These are phyloP conservation scores for Auxenochlorella protothecoides DNA, from an alignment of 139 green algal species.

Conservation along the genomic window DNA sequence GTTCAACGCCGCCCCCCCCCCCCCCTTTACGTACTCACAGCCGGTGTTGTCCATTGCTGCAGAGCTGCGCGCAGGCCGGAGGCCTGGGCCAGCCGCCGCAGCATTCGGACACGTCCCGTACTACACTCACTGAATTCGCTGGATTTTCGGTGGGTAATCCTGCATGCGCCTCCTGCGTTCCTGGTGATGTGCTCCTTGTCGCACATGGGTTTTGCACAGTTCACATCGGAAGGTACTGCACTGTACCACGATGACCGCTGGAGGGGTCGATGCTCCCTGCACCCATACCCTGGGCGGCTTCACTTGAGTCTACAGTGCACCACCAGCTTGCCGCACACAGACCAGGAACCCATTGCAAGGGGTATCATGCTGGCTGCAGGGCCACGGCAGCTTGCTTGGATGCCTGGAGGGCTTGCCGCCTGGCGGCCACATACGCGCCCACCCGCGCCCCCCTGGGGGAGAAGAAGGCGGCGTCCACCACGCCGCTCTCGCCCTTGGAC, in stretches of 20 bases:
- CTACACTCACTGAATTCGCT: too few relatives aligned
- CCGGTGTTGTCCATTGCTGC: too few relatives aligned
- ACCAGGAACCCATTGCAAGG: background rate
- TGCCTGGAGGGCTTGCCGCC: slow-evolving; percentile 51
- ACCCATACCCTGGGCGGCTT: background rate
- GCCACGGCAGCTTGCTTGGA: slow-evolving; percentile 21
- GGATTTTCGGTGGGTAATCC: too few relatives aligned
- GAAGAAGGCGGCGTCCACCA: slow-evolving; percentile 76
- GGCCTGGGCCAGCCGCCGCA: too few relatives aligned
- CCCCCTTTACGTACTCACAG: too few relatives aligned
- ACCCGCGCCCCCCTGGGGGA: slow-evolving; percentile 51
- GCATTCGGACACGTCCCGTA: too few relatives aligned
- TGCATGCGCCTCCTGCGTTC: too few relatives aligned
- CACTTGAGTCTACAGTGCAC: background rate
- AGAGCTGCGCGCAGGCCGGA: too few relatives aligned
- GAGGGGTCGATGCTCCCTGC: too few relatives aligned
- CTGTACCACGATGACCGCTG: background rate
- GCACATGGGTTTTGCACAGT: background rate
- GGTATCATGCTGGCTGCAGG: background rate
- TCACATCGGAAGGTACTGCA: background rate
- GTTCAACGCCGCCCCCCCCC: too few relatives aligned
- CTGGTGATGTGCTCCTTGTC: too few relatives aligned
- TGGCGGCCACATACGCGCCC: slow-evolving; percentile 55
- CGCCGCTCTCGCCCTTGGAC: slow-evolving; percentile 22
- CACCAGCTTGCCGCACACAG: background rate